Conservation (phyloP, 1,284 basidiomycete genomes). For the Cystobasidium slooffiae region DNA sequence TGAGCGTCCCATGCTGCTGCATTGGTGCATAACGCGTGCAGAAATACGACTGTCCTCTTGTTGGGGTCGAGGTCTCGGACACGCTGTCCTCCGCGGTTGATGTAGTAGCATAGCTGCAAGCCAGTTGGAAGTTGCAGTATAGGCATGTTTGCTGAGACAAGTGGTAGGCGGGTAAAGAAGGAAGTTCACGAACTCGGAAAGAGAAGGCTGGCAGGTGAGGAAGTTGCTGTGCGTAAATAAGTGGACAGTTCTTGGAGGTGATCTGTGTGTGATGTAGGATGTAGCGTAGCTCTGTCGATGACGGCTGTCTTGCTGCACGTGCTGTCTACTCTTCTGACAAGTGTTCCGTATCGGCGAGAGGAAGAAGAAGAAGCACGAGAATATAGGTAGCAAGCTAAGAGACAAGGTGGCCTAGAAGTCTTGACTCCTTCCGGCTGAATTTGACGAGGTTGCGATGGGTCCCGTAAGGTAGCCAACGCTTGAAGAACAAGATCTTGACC, state of each 20-base stretch:
- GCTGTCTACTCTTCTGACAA: no score
- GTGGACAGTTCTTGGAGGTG: neutral
- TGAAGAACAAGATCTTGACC: no score
- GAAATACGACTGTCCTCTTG: slow-evolving; percentile 35
- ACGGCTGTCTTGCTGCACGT: no score
- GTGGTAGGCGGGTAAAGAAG: neutral
- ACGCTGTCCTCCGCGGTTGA: slow-evolving; percentile 30
- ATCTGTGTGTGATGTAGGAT: neutral
- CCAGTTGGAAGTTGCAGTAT: slow-evolving; percentile 26
- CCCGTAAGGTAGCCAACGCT: no score
- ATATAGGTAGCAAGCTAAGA: no score
- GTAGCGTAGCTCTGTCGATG: neutral
- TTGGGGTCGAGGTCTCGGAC: slow-evolving; percentile 21
- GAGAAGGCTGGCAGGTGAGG: neutral
- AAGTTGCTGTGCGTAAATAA: neutral
- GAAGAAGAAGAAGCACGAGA: no score
- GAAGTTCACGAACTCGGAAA: neutral
- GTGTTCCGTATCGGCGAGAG: no score
- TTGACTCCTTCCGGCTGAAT: no score
- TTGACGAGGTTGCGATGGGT: no score
- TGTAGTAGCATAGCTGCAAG: slow-evolving; percentile 33
- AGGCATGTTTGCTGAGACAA: slow-evolving; percentile 20
- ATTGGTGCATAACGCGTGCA: slow-evolving; percentile 33
- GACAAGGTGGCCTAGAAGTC: no score
- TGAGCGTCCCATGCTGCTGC: slow-evolving; percentile 31